These are phyloP conservation scores for Silene uniflora DNA, from an alignment of 148 eudicot species.

Conservation along the genomic window DNA sequence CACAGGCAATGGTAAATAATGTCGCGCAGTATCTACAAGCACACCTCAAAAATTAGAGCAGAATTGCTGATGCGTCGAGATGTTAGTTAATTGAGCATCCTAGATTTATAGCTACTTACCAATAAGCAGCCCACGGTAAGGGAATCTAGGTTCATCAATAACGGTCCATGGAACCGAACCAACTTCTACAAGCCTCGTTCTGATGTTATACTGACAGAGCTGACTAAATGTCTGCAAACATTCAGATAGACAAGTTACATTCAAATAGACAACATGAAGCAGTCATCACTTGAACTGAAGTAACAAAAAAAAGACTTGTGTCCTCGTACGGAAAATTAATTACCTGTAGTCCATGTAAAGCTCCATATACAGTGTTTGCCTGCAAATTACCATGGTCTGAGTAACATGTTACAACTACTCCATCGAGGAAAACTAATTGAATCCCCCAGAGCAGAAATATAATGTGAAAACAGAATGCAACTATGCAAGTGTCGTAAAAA, in stretches of 20 bases:
- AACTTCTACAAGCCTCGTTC: conserved; percentile 56
- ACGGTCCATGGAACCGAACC: conserved; percentile 64
- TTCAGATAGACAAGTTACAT: not conserved
- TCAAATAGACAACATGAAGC: not conserved
- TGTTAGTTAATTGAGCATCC: not conserved
- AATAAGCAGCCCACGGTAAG: conserved; percentile 80
- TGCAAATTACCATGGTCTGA: conserved; percentile 28
- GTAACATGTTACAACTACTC: too few species aligned
- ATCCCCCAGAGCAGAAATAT: not conserved
- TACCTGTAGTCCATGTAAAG: conserved; percentile 91
- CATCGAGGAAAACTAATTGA: too few species aligned
- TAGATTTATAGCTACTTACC: conserved; percentile 38
- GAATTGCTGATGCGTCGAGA: not conserved
- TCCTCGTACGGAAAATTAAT: conserved; percentile 16
- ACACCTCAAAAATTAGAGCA: conserved; percentile 16
- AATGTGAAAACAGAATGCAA: not conserved
- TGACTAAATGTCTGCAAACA: conserved; percentile 89
- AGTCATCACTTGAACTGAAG: conserved; percentile 14
- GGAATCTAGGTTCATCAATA: conserved; percentile 72
- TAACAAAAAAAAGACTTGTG: not conserved
- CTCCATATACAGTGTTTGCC: conserved; percentile 93
- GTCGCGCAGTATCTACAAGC: conserved; percentile 84
- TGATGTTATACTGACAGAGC: conserved; percentile 59
- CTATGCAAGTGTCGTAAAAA: not conserved
- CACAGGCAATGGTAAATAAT: conserved; percentile 65